phyloP scores from a whole-genome alignment of 345 rosid genomes.

The Acer campestre region DNA sequence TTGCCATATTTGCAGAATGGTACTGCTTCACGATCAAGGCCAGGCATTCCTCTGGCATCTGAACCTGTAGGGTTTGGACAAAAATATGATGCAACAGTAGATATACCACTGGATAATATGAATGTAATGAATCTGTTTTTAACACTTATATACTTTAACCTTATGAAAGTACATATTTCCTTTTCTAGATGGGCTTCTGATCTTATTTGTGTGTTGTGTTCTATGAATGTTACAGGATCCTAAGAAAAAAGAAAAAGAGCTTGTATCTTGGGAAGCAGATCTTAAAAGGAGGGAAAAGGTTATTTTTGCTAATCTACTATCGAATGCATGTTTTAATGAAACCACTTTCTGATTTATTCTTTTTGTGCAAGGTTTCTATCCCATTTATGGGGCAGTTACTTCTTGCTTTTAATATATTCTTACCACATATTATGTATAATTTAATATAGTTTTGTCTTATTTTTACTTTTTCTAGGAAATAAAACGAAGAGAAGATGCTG shows the following conservation, averaged over 20 bases:
- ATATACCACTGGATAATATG: conserved; percentile 81
- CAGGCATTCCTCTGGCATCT: conserved; percentile 59
- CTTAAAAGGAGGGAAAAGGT: conserved; percentile 87
- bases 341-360: background rate
- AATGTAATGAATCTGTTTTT: conserved; percentile 49
- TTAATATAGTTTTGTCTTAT: conserved; percentile 9
- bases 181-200: background rate
- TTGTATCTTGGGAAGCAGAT: conserved; percentile 91
- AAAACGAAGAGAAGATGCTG: conserved; percentile 76
- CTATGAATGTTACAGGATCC: conserved; percentile 48
- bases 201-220: conserved; percentile 24
- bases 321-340: background rate
- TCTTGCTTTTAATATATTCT: background rate
- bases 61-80: conserved; percentile 66
- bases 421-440: background rate
- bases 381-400: background rate
- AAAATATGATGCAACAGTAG: conserved; percentile 78
- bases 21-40: conserved; percentile 49
- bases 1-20: conserved; percentile 56
- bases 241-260: conserved; percentile 74
- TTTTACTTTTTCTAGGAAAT: conserved; percentile 58
- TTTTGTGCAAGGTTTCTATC: background rate
- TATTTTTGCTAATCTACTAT: background rate
- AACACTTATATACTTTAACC: background rate
- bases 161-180: background rate